phyloP scores from a whole-genome alignment of 768 basidiomycete genomes.

The Lentinus brumalis region DNA sequence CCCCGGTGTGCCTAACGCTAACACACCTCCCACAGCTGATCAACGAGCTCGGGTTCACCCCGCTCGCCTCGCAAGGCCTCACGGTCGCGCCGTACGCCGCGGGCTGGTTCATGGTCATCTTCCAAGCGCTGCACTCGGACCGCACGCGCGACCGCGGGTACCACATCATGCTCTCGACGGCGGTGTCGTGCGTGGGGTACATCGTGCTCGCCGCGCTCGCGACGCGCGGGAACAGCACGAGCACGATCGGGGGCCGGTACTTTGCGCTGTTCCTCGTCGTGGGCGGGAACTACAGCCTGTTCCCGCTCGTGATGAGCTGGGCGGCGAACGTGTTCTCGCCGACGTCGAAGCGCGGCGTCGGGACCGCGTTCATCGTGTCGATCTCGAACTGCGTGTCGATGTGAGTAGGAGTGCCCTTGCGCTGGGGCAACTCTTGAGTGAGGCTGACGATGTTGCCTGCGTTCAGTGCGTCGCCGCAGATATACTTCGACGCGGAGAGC shows the following conservation, averaged over 20 bases:
- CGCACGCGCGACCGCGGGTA: slow-evolving; percentile 54
- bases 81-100: slow-evolving; percentile 59
- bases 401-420: no score
- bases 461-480: slow-evolving; percentile 53
- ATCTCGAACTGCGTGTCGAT: slow-evolving; percentile 61
- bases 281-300: slow-evolving; percentile 55
- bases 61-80: slow-evolving; percentile 58
- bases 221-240: slow-evolving; percentile 39
- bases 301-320: slow-evolving; percentile 66
- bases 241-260: slow-evolving; percentile 55
- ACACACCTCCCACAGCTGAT: slow-evolving; percentile 42
- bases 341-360: slow-evolving; percentile 61
- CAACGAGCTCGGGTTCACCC: slow-evolving; percentile 55
- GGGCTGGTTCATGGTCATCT: slow-evolving; percentile 57
- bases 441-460: no score
- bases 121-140: slow-evolving; percentile 59
- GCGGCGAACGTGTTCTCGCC: slow-evolving; percentile 60
- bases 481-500: slow-evolving; percentile 56
- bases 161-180: slow-evolving; percentile 54
- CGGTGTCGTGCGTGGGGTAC: slow-evolving; percentile 52
- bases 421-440: no score
- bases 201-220: slow-evolving; percentile 49
- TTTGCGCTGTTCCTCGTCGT: slow-evolving; percentile 60
- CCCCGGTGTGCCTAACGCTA: not conserved
- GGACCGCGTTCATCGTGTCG: slow-evolving; percentile 61